Evolutionary conservation across 2,329 filamentous ascomycete genomes (phyloP), one percentile per base, ranked within the genome.

Genomic region (Dryadomyces quercivorus): DNA sequence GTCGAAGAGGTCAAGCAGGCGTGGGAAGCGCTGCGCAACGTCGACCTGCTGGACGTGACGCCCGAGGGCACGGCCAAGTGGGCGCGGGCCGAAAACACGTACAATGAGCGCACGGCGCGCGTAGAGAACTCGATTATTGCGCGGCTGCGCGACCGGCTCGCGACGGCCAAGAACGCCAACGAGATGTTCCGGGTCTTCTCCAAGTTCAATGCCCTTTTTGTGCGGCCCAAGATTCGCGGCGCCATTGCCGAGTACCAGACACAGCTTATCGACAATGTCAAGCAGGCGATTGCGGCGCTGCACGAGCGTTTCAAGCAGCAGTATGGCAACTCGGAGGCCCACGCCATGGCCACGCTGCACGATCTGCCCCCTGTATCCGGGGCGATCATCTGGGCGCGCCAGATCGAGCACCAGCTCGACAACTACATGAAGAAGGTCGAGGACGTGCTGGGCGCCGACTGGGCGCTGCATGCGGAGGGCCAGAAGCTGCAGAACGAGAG

Each of bases 101-200:
- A 99, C 75, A 97, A 96, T 61, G 94, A 98, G 68, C 86, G 94
- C 43, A 98, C 94, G 10, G 92, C 93, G 18, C 83, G 93, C 57
- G 93, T 99, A 5, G 93, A 99, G 68, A 98, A 98, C 70, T 96
- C 93, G 3, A 98, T 99, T 69, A 99, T 99, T 67, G 90, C 93
- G 38, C 81, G 90, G 53, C 76, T 98, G 36, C 81, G 93, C 63
- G 93, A 98, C 69, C 86, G 93, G 56, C 78, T 98, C 55, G 93
- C 91, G 15, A 95, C 90, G 7, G 92, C 93, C 13, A 96, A 95
- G 75, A 95, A 90, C 58, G 93, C 93, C 44, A 97, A 95, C 66
- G 94, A 98, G 70, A 99, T 98, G 93, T 99, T 99, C 69, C 87
- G 94, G 54, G 93, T 99, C 58, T 98, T 98, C 68, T 97, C 93